These are phyloP conservation scores for Phascolomyces articulosus DNA, from an alignment of 371 early-diverging fungal genomes.

Conservation along the genomic window DNA sequence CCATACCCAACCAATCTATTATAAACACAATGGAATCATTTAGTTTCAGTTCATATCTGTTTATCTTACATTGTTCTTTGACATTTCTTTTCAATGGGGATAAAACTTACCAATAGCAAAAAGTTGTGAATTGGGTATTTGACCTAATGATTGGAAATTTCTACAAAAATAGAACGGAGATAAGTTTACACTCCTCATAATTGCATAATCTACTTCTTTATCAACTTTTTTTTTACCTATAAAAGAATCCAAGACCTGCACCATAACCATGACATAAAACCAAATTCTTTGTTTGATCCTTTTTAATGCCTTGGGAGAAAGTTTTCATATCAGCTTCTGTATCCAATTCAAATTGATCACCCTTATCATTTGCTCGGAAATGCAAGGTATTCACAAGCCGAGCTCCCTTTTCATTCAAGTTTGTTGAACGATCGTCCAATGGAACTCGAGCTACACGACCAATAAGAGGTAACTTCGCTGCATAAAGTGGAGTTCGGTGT, in stretches of 20 bases:
- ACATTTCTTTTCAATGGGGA: background rate
- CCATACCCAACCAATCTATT: constrained; percentile 90
- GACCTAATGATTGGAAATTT: constrained; percentile 74
- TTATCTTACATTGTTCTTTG: background rate
- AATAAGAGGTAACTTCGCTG: constrained; percentile 19
- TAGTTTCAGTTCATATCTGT: background rate
- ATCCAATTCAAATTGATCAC: constrained; percentile 25
- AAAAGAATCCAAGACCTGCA: constrained; percentile 89
- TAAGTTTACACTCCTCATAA: background rate
- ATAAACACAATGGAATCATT: background rate
- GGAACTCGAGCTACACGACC: constrained; percentile 44
- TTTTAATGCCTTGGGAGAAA: constrained; percentile 1
- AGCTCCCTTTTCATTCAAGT: constrained; percentile 9
- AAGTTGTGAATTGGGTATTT: constrained; percentile 68
- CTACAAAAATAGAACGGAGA: constrained; percentile 17
- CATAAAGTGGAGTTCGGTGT: constrained; percentile 42
- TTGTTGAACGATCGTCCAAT: constrained; percentile 29
- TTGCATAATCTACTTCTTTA: background rate
- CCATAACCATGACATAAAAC: constrained; percentile 94
- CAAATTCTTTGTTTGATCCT: constrained; percentile 50
- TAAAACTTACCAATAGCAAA: constrained; percentile 64
- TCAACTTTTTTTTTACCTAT: constrained; percentile 29
- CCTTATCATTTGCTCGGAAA: constrained; percentile 23
- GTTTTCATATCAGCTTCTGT: constrained; percentile 24
- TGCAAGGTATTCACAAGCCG: constrained; percentile 38